Base-by-base conservation (phyloP, 306 rosid genomes). In the Prunus armeniaca region DNA sequence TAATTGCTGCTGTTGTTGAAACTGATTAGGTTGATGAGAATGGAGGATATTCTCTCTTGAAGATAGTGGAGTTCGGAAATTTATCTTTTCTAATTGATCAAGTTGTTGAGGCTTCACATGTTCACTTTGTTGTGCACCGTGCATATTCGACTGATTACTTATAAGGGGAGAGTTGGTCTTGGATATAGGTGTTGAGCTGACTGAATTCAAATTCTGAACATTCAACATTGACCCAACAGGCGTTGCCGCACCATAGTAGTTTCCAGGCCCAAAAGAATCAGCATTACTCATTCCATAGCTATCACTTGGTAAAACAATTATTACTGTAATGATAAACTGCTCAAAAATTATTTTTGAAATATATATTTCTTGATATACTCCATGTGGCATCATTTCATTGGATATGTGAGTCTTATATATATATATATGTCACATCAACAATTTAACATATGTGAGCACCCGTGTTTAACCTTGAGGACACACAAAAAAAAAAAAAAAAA, bases 31-130 rank as follows among this genome's bases (percentile, higher is more conserved):
- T 71, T 82, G 89, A 78, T 85, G 97, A 84, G 95, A 76, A 78
- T 84, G 91, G 73, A 85, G 76, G 72, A 79, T 74, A 75, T 75
- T 80, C 52, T 89, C 96, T 83, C 90, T 88, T 30, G 91, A 77
- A 85, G 97, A 76, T 62, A 87, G 28, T 54, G 90, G 70, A 80
- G 90, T 69, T 66, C 87, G 96, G 64, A 87, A 89, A 87, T 84
- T 86, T 86, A 92, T 88, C 89, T 92, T 92, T 56, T 91, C 96
- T 32, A 85, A 82, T 18, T 87, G 93, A 81, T 87, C 92, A 60
- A 82, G 75, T 76, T 84, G 73, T 76, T 87, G 89, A 65, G 97
- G 80, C 82, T 88, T 93, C 27, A 72, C 68, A 72, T 88, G 92
- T 68, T 88, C 76, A 76, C 86, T 78, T 85, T 89, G 97, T 75